Evolutionary conservation across 208 protist genomes (phyloP).

Genomic region (Leishmania tarentolae): DNA sequence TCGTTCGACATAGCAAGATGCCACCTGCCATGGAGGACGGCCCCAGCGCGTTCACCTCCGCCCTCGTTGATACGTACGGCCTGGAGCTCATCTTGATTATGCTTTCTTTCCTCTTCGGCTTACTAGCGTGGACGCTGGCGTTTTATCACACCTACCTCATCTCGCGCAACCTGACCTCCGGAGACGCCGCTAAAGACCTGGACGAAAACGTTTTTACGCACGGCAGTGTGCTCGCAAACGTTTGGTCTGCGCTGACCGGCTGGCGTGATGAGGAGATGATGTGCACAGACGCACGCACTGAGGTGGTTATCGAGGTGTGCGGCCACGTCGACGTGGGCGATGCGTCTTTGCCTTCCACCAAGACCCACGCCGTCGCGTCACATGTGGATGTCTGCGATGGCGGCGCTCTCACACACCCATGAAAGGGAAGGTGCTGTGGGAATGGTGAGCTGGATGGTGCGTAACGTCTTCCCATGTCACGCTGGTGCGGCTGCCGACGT

Average conservation of each 20-base stretch:
- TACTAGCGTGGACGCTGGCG: constrained; percentile 52
- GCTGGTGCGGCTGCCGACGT: not conserved
- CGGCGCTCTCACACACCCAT: not conserved
- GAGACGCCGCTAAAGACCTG: constrained; percentile 43
- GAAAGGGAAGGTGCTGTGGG: not conserved
- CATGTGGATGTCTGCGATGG: not conserved
- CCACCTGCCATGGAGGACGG: not conserved
- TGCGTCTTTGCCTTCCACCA: not conserved
- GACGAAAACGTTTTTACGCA: constrained; percentile 58
- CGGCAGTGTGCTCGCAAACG: constrained; percentile 53
- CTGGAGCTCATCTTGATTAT: constrained; percentile 73
- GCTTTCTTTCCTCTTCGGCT: constrained; percentile 36
- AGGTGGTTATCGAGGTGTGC: constrained; percentile 25
- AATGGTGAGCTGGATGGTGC: not conserved
- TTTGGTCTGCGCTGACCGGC: constrained; percentile 37
- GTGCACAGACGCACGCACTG: not conserved
- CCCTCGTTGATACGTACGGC: constrained; percentile 63
- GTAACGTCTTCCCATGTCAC: not conserved
- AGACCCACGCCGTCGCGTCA: not conserved
- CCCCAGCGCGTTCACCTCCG: constrained; percentile 34
- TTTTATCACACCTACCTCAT: constrained; percentile 72
- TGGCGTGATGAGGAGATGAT: constrained; percentile 22
- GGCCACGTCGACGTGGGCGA: constrained; percentile 6
- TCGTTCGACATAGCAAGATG: constrained; percentile 4
- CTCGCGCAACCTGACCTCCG: constrained; percentile 67